Evolutionary conservation across 2,329 filamentous ascomycete species (phyloP), one percentile per base, ranked within the genome.

Genomic region (Fusarium hostae): DNA sequence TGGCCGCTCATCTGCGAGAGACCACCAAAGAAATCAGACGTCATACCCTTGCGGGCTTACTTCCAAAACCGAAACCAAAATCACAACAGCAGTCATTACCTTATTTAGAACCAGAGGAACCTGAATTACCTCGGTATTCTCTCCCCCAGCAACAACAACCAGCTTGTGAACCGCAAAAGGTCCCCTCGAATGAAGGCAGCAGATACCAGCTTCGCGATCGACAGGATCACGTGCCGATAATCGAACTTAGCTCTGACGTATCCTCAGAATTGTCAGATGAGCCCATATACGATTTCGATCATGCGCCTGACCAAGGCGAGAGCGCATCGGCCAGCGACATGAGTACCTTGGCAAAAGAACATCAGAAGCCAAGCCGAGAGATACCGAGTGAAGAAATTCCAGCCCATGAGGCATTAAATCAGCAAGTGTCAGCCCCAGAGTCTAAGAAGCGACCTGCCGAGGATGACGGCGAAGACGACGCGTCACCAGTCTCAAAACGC

Each of bases 321-420:
- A 67, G 64, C 15, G 55, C 64, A 16, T 47, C 63, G 6, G 66
- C 63, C 3, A 66, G 63, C 30, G 62, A 66, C 9, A 45, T 61
- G 40, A 41, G 43, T 4, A 44, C 48, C 18, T 34, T 37, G n/a
- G n/a, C 34, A 16, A 54, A 63, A 6, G 48, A 52, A 6, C 34
- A 52, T 10, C 52, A 45, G n/a, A 45, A 56, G 6, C 40, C 52
- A 34, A 26, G 22, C 16, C 28, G 41, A 12, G 52, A 47, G 22
- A 13, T 26, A 3, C 22, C 52, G 9, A 47, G 39, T 5, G 28
- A 66, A 39, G 24, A 52, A 18, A 26, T 18, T 16, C 12, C 52
- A 20, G 39, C 22, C 6, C 28, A 34, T 9, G 52, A 56, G 39
- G 22, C 22, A 8, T 39, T 6, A 24, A 32, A 59, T 4, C 34